phyloP scores from a whole-genome alignment of 495 filamentous ascomycete species.

The Acidiella bohemica region DNA sequence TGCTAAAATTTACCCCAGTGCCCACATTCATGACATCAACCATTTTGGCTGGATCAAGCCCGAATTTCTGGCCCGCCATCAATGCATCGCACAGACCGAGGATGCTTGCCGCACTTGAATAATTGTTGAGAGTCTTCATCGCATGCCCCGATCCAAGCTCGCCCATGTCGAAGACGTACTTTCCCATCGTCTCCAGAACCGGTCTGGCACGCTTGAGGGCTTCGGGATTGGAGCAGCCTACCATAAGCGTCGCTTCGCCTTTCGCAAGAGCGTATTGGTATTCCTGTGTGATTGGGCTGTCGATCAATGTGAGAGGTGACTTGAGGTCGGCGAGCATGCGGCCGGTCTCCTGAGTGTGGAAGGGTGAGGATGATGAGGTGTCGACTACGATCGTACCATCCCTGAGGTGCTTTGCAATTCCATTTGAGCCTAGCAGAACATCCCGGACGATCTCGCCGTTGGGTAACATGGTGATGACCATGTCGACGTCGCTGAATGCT shows the following conservation, averaged over 20 bases:
- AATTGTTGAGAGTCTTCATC: conserved; percentile 19
- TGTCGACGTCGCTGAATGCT: conserved; percentile 9
- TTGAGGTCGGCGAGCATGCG: conserved; percentile 6
- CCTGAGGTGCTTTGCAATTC: conserved; percentile 4
- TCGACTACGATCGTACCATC: conserved; percentile 11
- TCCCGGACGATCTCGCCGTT: conserved; percentile 17
- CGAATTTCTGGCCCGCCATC: conserved; percentile 15
- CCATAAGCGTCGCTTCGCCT: conserved; percentile 16
- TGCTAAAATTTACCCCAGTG: conserved; percentile 15
- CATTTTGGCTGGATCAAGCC: conserved; percentile 14
- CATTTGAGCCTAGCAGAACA: conserved; percentile 7
- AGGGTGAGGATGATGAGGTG: conserved; percentile 13
- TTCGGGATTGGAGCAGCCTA: conserved; percentile 11
- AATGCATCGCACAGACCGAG: conserved; percentile 13
- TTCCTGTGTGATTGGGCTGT: conserved; percentile 13
- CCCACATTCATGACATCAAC: conserved; percentile 19
- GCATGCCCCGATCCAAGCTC: conserved; percentile 13
- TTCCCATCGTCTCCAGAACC: conserved; percentile 13
- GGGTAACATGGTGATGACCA: conserved; percentile 16
- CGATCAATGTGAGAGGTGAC: conserved; percentile 8
- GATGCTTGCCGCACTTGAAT: conserved; percentile 10
- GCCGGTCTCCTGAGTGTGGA: conserved; percentile 13
- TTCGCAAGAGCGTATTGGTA: conserved; percentile 10
- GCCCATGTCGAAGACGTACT: conserved; percentile 15
- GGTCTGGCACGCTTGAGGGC: conserved; percentile 13